phyloP scores from a whole-genome alignment of 2,329 filamentous ascomycete species.

The Fusarium redolens region DNA sequence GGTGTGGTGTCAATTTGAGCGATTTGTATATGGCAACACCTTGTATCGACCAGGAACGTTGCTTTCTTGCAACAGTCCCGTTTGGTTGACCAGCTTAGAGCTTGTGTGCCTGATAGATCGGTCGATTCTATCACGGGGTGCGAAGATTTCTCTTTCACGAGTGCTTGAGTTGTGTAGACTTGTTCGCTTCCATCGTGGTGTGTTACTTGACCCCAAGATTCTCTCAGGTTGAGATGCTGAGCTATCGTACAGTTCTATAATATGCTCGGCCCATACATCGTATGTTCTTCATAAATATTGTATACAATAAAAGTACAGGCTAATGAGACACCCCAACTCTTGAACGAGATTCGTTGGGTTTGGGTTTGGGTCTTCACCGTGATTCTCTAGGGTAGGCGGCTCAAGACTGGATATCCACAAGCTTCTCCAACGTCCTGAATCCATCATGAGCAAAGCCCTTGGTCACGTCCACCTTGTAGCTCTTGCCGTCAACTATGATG shows the following conservation, averaged over 20 bases:
- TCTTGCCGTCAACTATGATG: constrained; percentile 59
- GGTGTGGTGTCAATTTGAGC: constrained; percentile 27
- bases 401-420: constrained; percentile 54
- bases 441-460: constrained; percentile 69
- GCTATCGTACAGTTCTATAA: neutral
- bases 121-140: constrained; percentile 30
- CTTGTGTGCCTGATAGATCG: constrained; percentile 13
- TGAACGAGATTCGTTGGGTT: neutral
- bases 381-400: neutral
- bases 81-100: neutral
- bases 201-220: neutral
- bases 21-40: constrained; percentile 26
- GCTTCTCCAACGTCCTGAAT: constrained; percentile 67
- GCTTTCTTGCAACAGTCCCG: constrained; percentile 4
- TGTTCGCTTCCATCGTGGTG: neutral
- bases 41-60: constrained; percentile 15
- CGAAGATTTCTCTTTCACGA: neutral
- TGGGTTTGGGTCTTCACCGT: neutral
- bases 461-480: constrained; percentile 69
- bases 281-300: constrained; percentile 4
- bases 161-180: neutral
- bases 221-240: neutral
- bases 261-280: neutral
- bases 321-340: constrained; percentile 9
- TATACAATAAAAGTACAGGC: constrained; percentile 40